phyloP scores from a whole-genome alignment of 2,329 filamentous ascomycete genomes.

The Didymella glomerata region DNA sequence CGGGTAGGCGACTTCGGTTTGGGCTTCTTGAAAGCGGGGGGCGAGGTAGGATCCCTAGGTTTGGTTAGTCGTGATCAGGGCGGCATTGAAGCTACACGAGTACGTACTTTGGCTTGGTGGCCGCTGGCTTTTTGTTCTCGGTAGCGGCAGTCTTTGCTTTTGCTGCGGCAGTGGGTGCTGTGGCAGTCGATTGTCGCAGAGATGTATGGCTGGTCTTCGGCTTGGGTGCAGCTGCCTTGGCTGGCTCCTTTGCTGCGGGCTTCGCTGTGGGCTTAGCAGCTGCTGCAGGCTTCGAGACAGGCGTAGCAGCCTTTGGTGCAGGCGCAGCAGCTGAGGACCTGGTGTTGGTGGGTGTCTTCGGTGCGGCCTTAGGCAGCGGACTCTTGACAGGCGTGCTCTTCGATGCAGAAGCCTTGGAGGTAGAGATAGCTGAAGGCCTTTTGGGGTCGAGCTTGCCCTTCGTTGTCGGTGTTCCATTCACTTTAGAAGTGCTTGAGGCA shows the following conservation, averaged over 20 bases:
- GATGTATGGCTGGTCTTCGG: constrained; percentile 43
- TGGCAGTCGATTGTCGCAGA: constrained; percentile 36
- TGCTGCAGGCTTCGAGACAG: constrained; percentile 30
- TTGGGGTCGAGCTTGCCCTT: constrained; percentile 39
- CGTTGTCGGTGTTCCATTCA: constrained; percentile 31
- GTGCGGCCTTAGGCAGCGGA: constrained; percentile 41
- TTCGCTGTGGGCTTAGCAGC: constrained; percentile 25
- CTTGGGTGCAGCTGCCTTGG: constrained; percentile 31
- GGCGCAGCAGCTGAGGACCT: constrained; percentile 32
- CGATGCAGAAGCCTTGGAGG: constrained; percentile 36
- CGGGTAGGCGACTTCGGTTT: constrained; percentile 70
- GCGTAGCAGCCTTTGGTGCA: constrained; percentile 20
- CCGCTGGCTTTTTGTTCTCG: constrained; percentile 38
- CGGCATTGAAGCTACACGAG: not conserved
- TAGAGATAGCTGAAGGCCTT: constrained; percentile 47
- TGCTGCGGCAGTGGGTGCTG: constrained; percentile 32
- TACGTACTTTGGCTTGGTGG: constrained; percentile 27
- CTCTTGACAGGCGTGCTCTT: constrained; percentile 43
- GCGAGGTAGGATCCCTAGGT: constrained; percentile 31
- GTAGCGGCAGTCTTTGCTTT: constrained; percentile 33
- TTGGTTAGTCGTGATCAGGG: not conserved
- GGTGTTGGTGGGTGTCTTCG: constrained; percentile 43
- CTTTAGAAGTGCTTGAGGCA: constrained; percentile 24
- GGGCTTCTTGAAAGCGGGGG: constrained; percentile 50
- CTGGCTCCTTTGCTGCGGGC: constrained; percentile 35